These are phyloP conservation scores for Adansonia rubrostipa DNA, from an alignment of 441 rosid species.

Conservation along the genomic window DNA sequence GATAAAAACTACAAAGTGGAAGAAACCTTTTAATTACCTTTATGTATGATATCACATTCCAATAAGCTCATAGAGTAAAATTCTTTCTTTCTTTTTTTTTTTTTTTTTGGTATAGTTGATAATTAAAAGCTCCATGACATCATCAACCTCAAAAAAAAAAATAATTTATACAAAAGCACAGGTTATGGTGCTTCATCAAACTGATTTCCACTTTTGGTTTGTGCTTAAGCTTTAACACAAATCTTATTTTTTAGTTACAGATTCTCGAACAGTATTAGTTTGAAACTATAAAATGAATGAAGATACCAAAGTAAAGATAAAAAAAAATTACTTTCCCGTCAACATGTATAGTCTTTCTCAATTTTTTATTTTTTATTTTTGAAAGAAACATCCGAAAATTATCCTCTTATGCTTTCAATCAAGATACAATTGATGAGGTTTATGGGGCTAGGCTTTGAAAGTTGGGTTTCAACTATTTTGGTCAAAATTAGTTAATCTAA, in stretches of 20 bases:
- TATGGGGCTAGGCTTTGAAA: neutral
- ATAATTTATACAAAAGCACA: neutral
- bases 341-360: neutral
- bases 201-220: neutral
- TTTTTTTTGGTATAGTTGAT: neutral
- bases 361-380: no score
- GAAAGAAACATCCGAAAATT: conserved; percentile 1
- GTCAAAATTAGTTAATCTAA: conserved; percentile 14
- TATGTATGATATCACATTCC: conserved; percentile 26
- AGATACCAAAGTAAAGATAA: neutral
- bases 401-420: neutral
- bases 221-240: neutral
- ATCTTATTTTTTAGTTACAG: neutral
- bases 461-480: neutral
- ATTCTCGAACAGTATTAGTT: no score
- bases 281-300: no score
- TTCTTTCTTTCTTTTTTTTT: no score
- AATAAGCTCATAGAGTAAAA: neutral
- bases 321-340: neutral
- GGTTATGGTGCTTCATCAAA: neutral
- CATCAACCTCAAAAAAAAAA: neutral
- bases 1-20: neutral
- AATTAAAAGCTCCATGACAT: neutral
- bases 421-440: neutral
- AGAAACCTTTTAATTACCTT: conserved; percentile 13